Evolutionary conservation across 1,139 yeast genomes (phyloP).

Genomic region (Meyerozyma athensensis): DNA sequence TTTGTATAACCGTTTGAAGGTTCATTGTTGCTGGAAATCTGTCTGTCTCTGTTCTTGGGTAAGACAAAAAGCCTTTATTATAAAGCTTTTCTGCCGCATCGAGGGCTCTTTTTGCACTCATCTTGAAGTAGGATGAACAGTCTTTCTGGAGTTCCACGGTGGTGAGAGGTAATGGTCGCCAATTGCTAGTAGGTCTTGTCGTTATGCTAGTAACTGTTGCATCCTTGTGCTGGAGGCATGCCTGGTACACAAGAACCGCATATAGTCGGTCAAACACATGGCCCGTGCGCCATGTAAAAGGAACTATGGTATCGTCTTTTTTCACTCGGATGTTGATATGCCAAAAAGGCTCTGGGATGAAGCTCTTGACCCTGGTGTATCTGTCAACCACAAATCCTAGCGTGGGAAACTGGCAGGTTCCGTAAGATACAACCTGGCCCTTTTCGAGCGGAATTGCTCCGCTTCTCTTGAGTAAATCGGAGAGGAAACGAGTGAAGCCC

Average conservation of each 20-base stretch:
- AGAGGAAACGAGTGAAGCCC: slow-evolving; percentile 77
- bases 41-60: slow-evolving; percentile 98
- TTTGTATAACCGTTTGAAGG: slow-evolving; percentile 50
- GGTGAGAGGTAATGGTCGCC: slow-evolving; percentile 84
- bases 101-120: slow-evolving; percentile 78
- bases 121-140: slow-evolving; percentile 67
- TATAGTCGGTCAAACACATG: slow-evolving; percentile 69
- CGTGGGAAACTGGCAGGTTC: slow-evolving; percentile 97
- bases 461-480: slow-evolving; percentile 40
- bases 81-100: slow-evolving; percentile 85
- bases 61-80: slow-evolving; percentile 80
- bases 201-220: slow-evolving; percentile 52
- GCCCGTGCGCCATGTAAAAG: slow-evolving; percentile 63
- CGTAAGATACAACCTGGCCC: slow-evolving; percentile 56
- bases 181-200: slow-evolving; percentile 66
- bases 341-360: slow-evolving; percentile 82
- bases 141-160: slow-evolving; percentile 93
- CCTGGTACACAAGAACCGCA: slow-evolving; percentile 60
- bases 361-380: slow-evolving; percentile 66
- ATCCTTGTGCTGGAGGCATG: slow-evolving; percentile 44
- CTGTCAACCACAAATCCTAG: slow-evolving; percentile 96
- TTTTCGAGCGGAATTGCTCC: slow-evolving; percentile 16
- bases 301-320: slow-evolving; percentile 33
- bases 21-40: slow-evolving; percentile 75
- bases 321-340: slow-evolving; percentile 49